phyloP scores from a whole-genome alignment of 2,329 filamentous ascomycete genomes.

The Penicillium fuscoglaucum region DNA sequence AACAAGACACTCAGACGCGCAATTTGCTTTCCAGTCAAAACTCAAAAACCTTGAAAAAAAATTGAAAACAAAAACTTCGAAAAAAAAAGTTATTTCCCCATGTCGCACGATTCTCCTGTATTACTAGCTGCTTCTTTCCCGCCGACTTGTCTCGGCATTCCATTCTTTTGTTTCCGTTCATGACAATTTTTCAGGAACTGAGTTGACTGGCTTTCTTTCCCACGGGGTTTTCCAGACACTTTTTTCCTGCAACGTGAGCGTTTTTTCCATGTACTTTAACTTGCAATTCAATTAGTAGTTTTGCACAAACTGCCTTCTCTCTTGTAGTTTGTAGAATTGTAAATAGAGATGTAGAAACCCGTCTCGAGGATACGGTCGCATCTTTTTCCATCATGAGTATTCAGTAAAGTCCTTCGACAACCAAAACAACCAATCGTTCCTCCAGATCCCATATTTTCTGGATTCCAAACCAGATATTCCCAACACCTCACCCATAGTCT shows the following conservation, averaged over 20 bases:
- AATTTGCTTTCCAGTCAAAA: accelerated
- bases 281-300: background rate
- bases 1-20: background rate
- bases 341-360: too few relatives aligned
- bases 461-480: too few relatives aligned
- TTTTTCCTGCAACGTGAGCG: background rate
- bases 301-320: background rate
- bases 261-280: background rate
- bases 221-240: background rate
- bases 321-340: background rate
- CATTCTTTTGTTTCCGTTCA: background rate
- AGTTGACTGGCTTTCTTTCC: background rate
- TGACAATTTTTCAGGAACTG: background rate
- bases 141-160: background rate
- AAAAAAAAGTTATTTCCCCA: background rate
- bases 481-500: background rate
- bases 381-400: background rate
- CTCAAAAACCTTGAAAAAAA: background rate
- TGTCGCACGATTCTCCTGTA: background rate
- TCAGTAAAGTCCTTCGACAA: background rate
- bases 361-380: background rate
- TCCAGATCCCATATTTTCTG: background rate
- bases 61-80: background rate
- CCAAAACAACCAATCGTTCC: background rate
- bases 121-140: background rate